Conservation (phyloP, 75 land plant genomes). For the Pinus tabuliformis region DNA sequence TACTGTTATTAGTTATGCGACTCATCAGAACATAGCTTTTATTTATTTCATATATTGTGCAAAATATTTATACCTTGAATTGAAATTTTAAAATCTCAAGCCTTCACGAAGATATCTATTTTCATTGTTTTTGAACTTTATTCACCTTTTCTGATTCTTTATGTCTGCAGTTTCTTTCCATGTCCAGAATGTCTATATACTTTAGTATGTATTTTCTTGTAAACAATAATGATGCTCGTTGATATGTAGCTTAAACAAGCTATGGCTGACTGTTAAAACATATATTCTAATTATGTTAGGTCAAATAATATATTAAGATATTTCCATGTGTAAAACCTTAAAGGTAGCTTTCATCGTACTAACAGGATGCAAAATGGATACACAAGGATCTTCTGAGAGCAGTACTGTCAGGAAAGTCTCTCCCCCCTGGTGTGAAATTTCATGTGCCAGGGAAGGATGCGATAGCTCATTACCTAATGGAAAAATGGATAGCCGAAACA, state of each 20-base stretch:
- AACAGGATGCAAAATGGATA: slow-evolving; percentile 51
- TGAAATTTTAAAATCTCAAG: neutral
- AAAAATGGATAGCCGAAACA: slow-evolving; percentile 21
- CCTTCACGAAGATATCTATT: neutral
- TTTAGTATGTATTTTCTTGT: neutral
- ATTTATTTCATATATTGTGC: neutral
- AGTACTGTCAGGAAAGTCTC: slow-evolving; percentile 22
- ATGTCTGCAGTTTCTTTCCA: neutral
- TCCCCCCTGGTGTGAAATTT: slow-evolving; percentile 17
- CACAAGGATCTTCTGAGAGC: slow-evolving; percentile 31
- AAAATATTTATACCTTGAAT: neutral
- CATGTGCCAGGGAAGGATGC: slow-evolving; percentile 48
- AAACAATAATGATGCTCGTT: neutral
- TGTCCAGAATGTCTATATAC: neutral
- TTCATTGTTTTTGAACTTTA: neutral
- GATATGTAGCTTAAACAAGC: neutral
- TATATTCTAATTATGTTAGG: neutral
- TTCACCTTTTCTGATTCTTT: neutral
- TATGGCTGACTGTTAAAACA: neutral
- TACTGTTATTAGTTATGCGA: too few species aligned
- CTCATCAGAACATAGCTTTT: neutral
- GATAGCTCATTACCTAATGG: slow-evolving; percentile 38
- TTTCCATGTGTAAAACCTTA: neutral
- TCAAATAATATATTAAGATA: neutral
- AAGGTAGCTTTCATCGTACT: neutral